Evolutionary conservation across 2,329 filamentous ascomycete genomes (phyloP).

Genomic region (Diplodia seriata): DNA sequence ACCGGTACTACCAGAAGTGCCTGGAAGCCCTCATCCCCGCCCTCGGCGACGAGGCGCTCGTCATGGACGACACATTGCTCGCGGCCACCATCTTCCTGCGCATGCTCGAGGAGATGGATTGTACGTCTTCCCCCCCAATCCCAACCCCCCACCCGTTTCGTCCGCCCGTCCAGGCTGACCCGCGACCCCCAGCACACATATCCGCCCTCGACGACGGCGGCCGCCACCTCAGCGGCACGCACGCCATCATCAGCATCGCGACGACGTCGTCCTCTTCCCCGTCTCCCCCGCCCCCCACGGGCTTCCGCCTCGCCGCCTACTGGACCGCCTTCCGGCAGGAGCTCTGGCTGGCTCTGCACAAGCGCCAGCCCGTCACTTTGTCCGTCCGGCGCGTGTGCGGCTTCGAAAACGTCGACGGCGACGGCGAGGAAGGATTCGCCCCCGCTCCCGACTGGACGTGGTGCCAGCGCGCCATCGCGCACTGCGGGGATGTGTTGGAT

Average conservation of each 20-base stretch:
- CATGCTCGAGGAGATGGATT: conserved; percentile 53
- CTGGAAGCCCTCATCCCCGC: conserved; percentile 52
- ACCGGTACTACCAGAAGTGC: conserved; percentile 52
- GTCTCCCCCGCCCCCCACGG: not conserved
- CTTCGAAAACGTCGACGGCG: not conserved
- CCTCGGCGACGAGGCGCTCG: conserved; percentile 48
- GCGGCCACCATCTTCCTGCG: conserved; percentile 52
- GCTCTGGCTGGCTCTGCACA: conserved; percentile 41
- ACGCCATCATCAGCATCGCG: conserved; percentile 26
- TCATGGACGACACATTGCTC: conserved; percentile 51
- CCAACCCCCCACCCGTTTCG: not conserved
- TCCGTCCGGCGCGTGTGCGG: conserved; percentile 14
- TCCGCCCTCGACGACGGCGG: conserved; percentile 47
- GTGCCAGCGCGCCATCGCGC: conserved; percentile 28
- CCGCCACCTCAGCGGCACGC: conserved; percentile 43
- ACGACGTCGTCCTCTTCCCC: too few species aligned
- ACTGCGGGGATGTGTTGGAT: conserved; percentile 20
- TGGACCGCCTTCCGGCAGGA: conserved; percentile 50
- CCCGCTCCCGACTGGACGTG: conserved; percentile 23
- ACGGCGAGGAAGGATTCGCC: not conserved
- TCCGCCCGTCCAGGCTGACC: not conserved
- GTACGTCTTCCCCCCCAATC: conserved; percentile 31
- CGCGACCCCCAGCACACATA: conserved; percentile 38
- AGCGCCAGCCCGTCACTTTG: conserved; percentile 34
- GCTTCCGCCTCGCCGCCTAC: conserved; percentile 47